Base-by-base conservation (phyloP, 2,329 filamentous ascomycete genomes). In the Aspergillus pseudotamarii region DNA sequence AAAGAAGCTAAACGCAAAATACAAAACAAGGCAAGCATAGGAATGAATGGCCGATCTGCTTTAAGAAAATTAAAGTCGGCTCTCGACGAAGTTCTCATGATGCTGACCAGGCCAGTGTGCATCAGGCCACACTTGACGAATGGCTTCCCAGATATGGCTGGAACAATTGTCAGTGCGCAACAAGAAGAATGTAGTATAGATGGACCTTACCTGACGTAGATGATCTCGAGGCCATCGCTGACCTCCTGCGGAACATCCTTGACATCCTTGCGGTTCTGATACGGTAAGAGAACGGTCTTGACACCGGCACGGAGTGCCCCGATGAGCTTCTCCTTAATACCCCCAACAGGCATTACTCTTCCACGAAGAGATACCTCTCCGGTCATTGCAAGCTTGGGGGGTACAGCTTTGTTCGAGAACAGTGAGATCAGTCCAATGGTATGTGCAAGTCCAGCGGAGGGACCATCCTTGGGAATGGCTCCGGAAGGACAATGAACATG, bases 241-340 rank as follows among this genome's bases (percentile, higher is more conserved):
- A 99, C 95, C 81, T 99, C 95, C 66, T 90, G 85, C 0, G 95
- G 95, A 60, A 98, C 83, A 79, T 98, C 94, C 78, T 91, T 91
- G 63, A 91, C 90, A 75, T 99, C 95, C 80, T 98, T 98, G 67
- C 89, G 86, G 77, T 99, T 99, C 70, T 92, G 90, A 36, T 90
- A 86, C 3, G 95, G 95, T 9, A 99, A 82, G 64, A 99, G 78
- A 9, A 99, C 94, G 36, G 92, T 94, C 85, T 97, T 96, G 65
- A 99, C 94, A 32, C 95, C 95, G 2, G 95, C 95, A 60, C 94
- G 87, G 74, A 96, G 84, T 10, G 95, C 95, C 26, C 95, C 95
- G 74, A 99, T 98, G 59, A 98, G 85, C 79, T 99, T 99, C 86
- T 99, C 94, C 81, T 98, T 97, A 81, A 99, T 98, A 21, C 95